These are phyloP conservation scores for Pythium coloratum DNA, from an alignment of 352 stramenopile species.

Conservation along the genomic window DNA sequence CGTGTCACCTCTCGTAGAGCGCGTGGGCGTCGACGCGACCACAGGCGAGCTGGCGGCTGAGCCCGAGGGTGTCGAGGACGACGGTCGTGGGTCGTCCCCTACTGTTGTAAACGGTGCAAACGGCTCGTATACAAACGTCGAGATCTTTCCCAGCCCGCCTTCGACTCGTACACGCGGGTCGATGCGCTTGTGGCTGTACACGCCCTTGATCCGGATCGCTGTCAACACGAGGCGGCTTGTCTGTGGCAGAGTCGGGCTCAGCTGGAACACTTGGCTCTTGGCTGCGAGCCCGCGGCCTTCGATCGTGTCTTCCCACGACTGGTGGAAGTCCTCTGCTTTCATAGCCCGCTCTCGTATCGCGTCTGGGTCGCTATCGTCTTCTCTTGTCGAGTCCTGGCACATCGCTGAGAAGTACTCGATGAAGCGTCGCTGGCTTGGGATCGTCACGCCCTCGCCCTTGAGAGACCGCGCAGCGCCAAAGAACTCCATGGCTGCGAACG, in stretches of 20 bases:
- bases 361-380: slow-evolving; percentile 10
- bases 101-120: background rate
- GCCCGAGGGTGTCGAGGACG: background rate
- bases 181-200: slow-evolving; percentile 46
- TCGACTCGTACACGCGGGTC: slow-evolving; percentile 60
- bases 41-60: background rate
- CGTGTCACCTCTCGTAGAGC: background rate
- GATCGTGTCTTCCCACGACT: slow-evolving; percentile 48
- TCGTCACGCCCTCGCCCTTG: slow-evolving; percentile 83
- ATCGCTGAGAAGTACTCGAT: slow-evolving; percentile 71
- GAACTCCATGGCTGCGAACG: slow-evolving; percentile 62
- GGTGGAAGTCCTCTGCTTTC: slow-evolving; percentile 38
- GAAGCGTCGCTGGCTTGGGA: slow-evolving; percentile 78
- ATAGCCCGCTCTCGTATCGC: slow-evolving; percentile 37
- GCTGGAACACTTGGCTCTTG: slow-evolving; percentile 21
- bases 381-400: slow-evolving; percentile 29
- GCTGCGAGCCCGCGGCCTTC: slow-evolving; percentile 31
- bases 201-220: slow-evolving; percentile 41
- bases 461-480: slow-evolving; percentile 70
- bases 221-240: slow-evolving; percentile 40
- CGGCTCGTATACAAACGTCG: slow-evolving; percentile 13
- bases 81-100: background rate
- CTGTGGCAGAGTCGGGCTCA: slow-evolving; percentile 32
- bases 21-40: slow-evolving; percentile 1
- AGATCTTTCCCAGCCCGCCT: slow-evolving; percentile 26